phyloP scores from a whole-genome alignment of 192 early-diverging fungal species.

The Lunasporangiospora selenospora region DNA sequence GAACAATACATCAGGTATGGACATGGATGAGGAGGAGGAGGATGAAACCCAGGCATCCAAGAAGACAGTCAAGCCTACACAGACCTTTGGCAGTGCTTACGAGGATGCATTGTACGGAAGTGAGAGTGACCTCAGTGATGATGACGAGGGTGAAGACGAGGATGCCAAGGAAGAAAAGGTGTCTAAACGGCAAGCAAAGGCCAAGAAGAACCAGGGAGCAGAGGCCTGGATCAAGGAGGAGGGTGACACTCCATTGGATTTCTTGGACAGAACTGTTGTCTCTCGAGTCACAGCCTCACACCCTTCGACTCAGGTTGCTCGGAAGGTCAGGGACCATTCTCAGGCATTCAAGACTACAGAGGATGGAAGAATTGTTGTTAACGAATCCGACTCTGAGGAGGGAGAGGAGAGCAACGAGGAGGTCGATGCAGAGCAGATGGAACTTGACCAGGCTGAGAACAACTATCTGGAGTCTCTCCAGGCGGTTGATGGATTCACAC shows the following conservation, averaged over 20 bases:
- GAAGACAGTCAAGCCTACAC: conserved; percentile 56
- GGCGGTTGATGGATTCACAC: conserved; percentile 86
- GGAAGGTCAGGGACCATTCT: conserved; percentile 51
- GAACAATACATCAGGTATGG: conserved; percentile 49
- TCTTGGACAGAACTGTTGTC: conserved; percentile 86
- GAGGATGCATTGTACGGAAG: conserved; percentile 93
- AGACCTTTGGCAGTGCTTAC: conserved; percentile 76
- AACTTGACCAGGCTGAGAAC: conserved; percentile 68
- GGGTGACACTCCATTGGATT: conserved; percentile 81
- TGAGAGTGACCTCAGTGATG: conserved; percentile 89
- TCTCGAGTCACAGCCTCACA: conserved; percentile 59
- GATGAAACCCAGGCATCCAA: conserved; percentile 44
- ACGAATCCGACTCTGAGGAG: conserved; percentile 64
- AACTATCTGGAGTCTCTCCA: conserved; percentile 84
- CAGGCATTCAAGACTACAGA: conserved; percentile 67
- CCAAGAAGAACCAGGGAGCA: conserved; percentile 45
- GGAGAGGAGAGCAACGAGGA: conserved; percentile 33
- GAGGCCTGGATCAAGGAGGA: conserved; percentile 72
- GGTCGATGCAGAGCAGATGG: conserved; percentile 44
- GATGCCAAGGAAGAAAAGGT: conserved; percentile 32
- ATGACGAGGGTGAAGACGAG: conserved; percentile 67
- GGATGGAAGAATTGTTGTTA: conserved; percentile 86
- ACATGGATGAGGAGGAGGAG: conserved; percentile 48
- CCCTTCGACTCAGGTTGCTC: conserved; percentile 39
- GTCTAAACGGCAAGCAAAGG: conserved; percentile 22